Evolutionary conservation across 257 asterid species (phyloP), one percentile per base, ranked within the genome.

Genomic region (Oldenlandia corymbosa): DNA sequence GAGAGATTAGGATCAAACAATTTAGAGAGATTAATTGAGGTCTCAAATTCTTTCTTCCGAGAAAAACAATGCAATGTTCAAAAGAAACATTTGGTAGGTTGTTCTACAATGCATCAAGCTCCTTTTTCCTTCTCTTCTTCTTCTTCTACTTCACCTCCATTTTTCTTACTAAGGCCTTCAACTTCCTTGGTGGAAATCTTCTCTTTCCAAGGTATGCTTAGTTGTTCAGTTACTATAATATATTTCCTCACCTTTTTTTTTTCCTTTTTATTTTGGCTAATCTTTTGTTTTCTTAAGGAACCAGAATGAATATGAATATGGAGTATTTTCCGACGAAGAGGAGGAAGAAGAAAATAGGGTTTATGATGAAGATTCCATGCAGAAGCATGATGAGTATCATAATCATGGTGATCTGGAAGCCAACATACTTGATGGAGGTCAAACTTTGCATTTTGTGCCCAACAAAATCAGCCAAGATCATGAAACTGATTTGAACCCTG

Each of bases 101-200:
- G 75, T 91, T 91, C 87, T 86, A 86, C 75, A 79, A 83, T 80
- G 74, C 79, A 71, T 91, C 98, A 0, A 68, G 76, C 73, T 81
- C 88, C 58, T 81, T 84, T 72, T 79, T 77, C 32, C 95, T 91
- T 39, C 79, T 91, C 74, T 65, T 80, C 75, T 54, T 88, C 77
- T 83, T 88, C 85, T 81, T 87, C 75, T 85, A 91, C 58, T 53
- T 86, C 85, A 78, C 89, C 63, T 88, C 94, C 81, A 80, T 88
- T 66, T 77, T 84, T 17, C 91, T 91, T 55, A 74, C 85, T 61
- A 81, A 78, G 60, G 47, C 86, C 65, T 84, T 91, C 83, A 64
- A 65, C 68, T 83, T 86, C 73, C 75, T 88, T 54, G 98, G 96
- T 41, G 98, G 87, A 72, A 83, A 82, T 65, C 87, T 87, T 7